Evolutionary conservation across 1,284 basidiomycete genomes (phyloP).

Genomic region (Malassezia brasiliensis): DNA sequence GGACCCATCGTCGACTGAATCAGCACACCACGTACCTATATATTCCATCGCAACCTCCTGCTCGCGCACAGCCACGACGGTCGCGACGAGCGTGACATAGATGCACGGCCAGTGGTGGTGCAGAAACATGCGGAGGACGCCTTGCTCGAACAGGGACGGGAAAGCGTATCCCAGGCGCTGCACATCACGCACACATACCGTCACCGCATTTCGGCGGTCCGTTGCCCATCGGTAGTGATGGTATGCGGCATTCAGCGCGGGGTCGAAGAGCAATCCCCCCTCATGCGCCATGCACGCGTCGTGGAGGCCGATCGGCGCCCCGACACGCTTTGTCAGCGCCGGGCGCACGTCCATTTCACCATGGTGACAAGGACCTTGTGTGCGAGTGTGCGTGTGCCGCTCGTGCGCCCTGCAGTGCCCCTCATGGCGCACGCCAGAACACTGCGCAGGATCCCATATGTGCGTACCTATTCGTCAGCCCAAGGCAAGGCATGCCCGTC

Average conservation of each 20-base stretch:
- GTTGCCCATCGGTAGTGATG: constrained; percentile 4
- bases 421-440: too few species aligned
- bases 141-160: neutral
- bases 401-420: too few species aligned
- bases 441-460: too few species aligned
- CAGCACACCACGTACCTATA: neutral
- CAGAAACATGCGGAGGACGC: neutral
- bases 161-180: neutral
- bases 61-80: neutral
- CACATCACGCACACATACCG: constrained; percentile 9
- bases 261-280: neutral
- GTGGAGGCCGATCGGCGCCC: neutral
- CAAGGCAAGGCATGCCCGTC: constrained; percentile 2
- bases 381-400: neutral
- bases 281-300: neutral
- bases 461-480: neutral
- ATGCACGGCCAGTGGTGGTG: constrained; percentile 13
- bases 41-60: constrained; percentile 3
- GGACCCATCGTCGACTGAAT: constrained; percentile 14
- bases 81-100: constrained; percentile 9
- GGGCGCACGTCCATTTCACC: neutral
- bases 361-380: neutral
- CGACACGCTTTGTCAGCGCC: neutral
- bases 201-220: neutral
- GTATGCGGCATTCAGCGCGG: constrained; percentile 1